Base-by-base conservation (phyloP, 1,284 basidiomycete genomes). In the Coniophora puteana region DNA sequence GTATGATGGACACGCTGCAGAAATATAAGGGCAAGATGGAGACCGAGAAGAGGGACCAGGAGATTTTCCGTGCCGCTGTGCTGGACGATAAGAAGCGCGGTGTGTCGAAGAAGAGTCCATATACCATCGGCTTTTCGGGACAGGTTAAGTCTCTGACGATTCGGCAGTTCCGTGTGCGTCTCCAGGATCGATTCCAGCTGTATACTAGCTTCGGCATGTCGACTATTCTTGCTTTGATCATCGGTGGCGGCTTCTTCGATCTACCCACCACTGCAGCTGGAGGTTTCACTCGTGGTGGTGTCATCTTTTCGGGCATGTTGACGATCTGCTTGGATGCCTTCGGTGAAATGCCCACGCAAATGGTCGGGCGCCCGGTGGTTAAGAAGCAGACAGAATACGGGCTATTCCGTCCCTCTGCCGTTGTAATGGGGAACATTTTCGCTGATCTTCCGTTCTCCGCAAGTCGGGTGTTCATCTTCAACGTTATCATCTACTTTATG, bases 221-320 rank as follows among this genome's bases (percentile, higher is more conserved):
- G 2, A 70, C 71, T 8, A 73, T 80, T 36, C 64, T 92, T 24
- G 82, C 88, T 37, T 63, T 95, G 36, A 76, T 95, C 38, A 72
- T 88, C 50, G 91, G 91, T 25, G 81, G 75, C 14, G 80, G 83
- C 12, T 93, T 79, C 66, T 78, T 80, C 53, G 77, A 87, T 41
- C 73, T 88, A 23, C 86, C 89, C 3, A 52, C 72, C 13, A 83
- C 85, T 0, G 79, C 90, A 7, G 74, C 76, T 26, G 91, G 91
- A 27, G 88, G 85, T 1, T 95, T 95, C 66, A 92, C 90, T 16
- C 79, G 91, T 48, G 92, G 90, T 22, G 80, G 89, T 63, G 80
- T 90, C 31, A 80, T 94, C 41, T 93, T 93, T 62, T 59, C 69
- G 38, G 81, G 81, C 36, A 66, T 93, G 45, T 63, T 93, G 22